Conservation (phyloP, 768 basidiomycete genomes). For the Leucocoprinus leucothites region DNA sequence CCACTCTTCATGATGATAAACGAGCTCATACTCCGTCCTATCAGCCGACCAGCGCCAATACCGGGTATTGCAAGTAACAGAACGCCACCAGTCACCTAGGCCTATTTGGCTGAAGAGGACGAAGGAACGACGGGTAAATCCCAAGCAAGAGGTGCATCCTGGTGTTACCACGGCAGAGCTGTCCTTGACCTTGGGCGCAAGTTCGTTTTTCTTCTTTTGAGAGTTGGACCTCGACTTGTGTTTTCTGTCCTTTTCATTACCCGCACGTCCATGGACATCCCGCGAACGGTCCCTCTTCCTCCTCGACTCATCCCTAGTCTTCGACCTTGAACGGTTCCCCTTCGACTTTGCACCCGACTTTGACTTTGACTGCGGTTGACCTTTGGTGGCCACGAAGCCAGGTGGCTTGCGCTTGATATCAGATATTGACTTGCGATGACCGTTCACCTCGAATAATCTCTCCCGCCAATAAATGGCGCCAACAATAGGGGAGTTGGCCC, state of each 20-base stretch:
- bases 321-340: not conserved
- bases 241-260: not conserved
- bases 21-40: conserved; percentile 42
- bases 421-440: conserved; percentile 34
- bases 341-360: not conserved
- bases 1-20: conserved; percentile 44
- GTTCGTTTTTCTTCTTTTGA: not conserved
- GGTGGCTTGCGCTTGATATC: conserved; percentile 40
- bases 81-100: conserved; percentile 10
- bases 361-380: not conserved
- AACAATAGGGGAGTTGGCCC: conserved; percentile 27
- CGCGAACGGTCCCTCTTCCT: not conserved
- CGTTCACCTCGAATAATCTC: conserved; percentile 43
- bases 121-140: not conserved
- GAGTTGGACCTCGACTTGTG: not conserved
- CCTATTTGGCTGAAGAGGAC: not conserved
- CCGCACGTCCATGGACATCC: not conserved
- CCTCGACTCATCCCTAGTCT: not conserved
- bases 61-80: conserved; percentile 25
- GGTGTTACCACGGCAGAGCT: not conserved
- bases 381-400: conserved; percentile 34
- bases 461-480: conserved; percentile 51
- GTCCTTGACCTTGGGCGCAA: not conserved
- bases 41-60: conserved; percentile 44
- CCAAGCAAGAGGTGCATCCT: not conserved